Evolutionary conservation across 495 filamentous ascomycete species (phyloP).

Genomic region (Neurospora sp.): DNA sequence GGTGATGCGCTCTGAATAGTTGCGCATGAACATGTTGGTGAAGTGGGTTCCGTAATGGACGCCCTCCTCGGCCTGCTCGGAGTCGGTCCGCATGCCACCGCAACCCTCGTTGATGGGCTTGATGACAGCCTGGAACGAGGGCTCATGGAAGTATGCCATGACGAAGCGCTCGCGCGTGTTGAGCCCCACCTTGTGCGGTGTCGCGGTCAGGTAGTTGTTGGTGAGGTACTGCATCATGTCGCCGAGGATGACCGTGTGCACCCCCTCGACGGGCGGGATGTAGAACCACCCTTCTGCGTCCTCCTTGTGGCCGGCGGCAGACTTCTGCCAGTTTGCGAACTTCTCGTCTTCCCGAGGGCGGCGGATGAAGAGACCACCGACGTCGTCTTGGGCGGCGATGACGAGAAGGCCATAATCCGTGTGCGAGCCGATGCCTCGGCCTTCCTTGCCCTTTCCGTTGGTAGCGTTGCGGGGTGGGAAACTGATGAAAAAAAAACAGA

Average conservation of each 20-base stretch:
- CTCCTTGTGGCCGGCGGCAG: constrained; percentile 31
- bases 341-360: constrained; percentile 24
- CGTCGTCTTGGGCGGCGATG: constrained; percentile 33
- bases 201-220: constrained; percentile 27
- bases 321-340: constrained; percentile 34
- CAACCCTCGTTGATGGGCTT: constrained; percentile 23
- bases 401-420: constrained; percentile 38
- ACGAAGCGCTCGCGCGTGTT: constrained; percentile 33
- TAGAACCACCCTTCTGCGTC: constrained; percentile 34
- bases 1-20: constrained; percentile 37
- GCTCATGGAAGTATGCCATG: constrained; percentile 39
- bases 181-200: constrained; percentile 37
- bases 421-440: constrained; percentile 37
- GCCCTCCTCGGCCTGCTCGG: constrained; percentile 8
- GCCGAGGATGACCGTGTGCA: constrained; percentile 35
- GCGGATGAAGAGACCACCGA: constrained; percentile 36
- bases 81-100: constrained; percentile 2
- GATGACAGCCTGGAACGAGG: constrained; percentile 33
- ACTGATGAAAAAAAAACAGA: constrained; percentile 4
- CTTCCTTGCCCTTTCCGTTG: constrained; percentile 34
- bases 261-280: constrained; percentile 27
- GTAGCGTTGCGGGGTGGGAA: constrained; percentile 30
- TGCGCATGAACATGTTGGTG: constrained; percentile 39
- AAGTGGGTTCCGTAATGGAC: constrained; percentile 41
- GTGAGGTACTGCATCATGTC: constrained; percentile 41